These are phyloP conservation scores for Xerophyta viscosa DNA, from an alignment of 106 monocot genomes.

Conservation along the genomic window DNA sequence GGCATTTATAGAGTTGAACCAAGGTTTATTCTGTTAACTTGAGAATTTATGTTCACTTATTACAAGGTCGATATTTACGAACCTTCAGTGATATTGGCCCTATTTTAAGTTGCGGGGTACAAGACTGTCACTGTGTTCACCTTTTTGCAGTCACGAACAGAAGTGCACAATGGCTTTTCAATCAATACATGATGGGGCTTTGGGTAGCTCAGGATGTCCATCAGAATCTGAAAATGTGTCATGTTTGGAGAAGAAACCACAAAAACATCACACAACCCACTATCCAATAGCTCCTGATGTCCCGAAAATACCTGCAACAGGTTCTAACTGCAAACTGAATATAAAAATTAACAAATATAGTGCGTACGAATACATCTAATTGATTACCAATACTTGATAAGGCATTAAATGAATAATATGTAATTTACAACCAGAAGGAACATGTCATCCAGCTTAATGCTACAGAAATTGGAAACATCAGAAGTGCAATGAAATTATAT, in stretches of 20 bases:
- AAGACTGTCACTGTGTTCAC: slow-evolving; percentile 13
- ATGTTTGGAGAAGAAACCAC: slow-evolving; percentile 94
- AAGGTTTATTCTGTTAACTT: too few species aligned
- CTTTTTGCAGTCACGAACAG: slow-evolving; percentile 65
- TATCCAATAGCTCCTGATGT: slow-evolving; percentile 65
- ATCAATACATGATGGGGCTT: slow-evolving; percentile 68
- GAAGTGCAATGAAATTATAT: too few species aligned
- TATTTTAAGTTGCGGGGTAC: background rate
- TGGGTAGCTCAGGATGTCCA: slow-evolving; percentile 63
- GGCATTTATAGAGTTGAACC: too few species aligned
- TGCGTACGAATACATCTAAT: background rate
- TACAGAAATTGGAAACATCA: too few species aligned
- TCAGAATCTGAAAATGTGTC: slow-evolving; percentile 87
- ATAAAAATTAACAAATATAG: too few species aligned
- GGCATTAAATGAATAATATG: too few species aligned
- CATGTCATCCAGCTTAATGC: too few species aligned
- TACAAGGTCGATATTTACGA: too few species aligned
- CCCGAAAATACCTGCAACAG: slow-evolving; percentile 43
- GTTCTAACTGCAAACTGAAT: background rate
- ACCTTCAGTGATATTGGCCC: too few species aligned
- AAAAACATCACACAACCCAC: slow-evolving; percentile 77
- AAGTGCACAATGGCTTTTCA: slow-evolving; percentile 91
- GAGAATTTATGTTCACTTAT: too few species aligned
- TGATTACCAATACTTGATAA: too few species aligned
- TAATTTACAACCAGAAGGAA: too few species aligned